A percentile compares a stretch with the other conserved stretches of the same genome.
phyloP scores from a whole-genome alignment of 2,329 filamentous ascomycete genomes.

The Monosporascus sp. region DNA sequence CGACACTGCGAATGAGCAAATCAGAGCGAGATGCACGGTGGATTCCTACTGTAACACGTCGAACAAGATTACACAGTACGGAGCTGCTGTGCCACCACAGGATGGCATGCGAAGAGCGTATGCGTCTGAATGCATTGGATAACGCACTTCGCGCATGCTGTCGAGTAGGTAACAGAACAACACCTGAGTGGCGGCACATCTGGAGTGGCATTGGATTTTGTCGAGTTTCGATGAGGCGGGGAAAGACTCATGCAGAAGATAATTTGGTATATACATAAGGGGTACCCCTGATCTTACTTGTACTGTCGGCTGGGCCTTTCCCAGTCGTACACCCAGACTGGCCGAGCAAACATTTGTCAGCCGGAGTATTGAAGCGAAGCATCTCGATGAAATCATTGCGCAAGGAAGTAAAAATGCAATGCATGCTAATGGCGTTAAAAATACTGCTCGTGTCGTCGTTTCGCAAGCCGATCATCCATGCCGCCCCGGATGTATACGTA shows the following conservation, averaged over 20 bases:
- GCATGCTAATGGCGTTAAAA: background rate
- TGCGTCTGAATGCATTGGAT: background rate
- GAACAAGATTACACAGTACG: background rate
- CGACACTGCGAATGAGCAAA: background rate
- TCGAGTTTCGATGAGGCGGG: background rate
- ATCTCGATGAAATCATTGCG: background rate
- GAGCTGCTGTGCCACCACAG: background rate
- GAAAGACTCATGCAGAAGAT: background rate
- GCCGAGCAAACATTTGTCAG: background rate
- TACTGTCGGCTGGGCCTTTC: too few species aligned
- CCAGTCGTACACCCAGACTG: background rate
- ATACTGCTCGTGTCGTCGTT: too few species aligned
- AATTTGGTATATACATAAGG: background rate
- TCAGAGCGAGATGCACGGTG: background rate
- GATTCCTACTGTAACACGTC: background rate
- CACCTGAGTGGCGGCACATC: background rate
- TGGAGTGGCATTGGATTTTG: background rate
- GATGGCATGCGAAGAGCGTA: background rate
- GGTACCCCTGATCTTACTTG: background rate
- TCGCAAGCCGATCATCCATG: too few species aligned
- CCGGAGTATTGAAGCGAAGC: too few species aligned
- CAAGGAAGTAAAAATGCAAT: background rate
- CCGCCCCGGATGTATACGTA: too few species aligned
- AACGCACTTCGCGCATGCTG: background rate
- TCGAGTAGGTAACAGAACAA: background rate